Percentiles rank a stretch among this genome's conserved stretches.
phyloP scores from a whole-genome alignment of 2,329 filamentous ascomycete genomes.

The Geosmithia flava region DNA sequence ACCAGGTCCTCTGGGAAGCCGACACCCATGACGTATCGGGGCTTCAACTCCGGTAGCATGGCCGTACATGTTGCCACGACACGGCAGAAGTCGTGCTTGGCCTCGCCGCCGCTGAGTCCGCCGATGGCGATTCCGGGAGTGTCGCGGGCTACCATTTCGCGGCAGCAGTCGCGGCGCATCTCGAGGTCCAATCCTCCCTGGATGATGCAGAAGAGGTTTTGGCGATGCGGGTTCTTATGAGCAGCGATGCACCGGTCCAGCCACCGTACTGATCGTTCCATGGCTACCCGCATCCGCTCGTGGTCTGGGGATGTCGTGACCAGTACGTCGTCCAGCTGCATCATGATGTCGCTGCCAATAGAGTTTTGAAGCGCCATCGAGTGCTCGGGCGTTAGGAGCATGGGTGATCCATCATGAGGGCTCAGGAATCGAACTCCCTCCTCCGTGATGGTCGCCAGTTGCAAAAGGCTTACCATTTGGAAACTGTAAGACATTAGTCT shows the following conservation, averaged over 20 bases:
- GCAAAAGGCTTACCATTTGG: conserved; percentile 95
- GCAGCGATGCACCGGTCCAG: conserved; percentile 88
- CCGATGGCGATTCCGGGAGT: conserved; percentile 97
- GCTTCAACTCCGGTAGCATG: conserved; percentile 78
- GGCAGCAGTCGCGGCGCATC: conserved; percentile 71
- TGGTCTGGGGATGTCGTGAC: conserved; percentile 89
- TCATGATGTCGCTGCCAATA: conserved; percentile 97
- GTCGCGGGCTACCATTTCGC: conserved; percentile 76
- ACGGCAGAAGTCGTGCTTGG: conserved; percentile 82
- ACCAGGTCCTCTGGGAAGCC: conserved; percentile 94
- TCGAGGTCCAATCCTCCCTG: conserved; percentile 88
- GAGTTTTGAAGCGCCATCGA: conserved; percentile 93
- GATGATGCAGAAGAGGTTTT: conserved; percentile 98
- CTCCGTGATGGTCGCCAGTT: conserved; percentile 88
- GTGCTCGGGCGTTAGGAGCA: conserved; percentile 95
- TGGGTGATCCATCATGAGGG: conserved; percentile 86
- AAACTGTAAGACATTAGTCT: conserved; percentile 44
- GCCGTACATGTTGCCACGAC: conserved; percentile 81
- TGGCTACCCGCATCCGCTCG: conserved; percentile 81
- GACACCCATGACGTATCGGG: conserved; percentile 98
- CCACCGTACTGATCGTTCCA: conserved; percentile 91
- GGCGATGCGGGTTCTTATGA: conserved; percentile 68
- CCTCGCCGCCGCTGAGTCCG: conserved; percentile 87
- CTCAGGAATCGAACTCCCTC: conserved; percentile 93
- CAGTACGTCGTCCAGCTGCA: conserved; percentile 98